Evolutionary conservation across 345 rosid species (phyloP), one percentile per base, ranked within the genome.

Genomic region (Populus nigra): DNA sequence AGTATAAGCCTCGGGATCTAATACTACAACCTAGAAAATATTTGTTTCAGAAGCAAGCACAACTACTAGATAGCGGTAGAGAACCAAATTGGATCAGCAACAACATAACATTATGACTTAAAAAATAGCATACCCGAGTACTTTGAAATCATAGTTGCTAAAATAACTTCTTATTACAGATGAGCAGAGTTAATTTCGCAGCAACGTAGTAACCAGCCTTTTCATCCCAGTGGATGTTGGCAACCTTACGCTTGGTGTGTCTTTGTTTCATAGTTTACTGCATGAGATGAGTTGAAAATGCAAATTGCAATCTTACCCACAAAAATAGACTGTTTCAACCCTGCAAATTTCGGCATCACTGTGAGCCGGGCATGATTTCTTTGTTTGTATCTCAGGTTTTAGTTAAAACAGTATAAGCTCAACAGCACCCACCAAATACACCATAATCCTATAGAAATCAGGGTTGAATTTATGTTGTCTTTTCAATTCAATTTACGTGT

Each of bases 1-100:
- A 36, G 97, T 87, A 88, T 94, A 96, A 31, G 97, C 95, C 84
- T 96, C 98, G 8, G 91, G 85, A 86, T 96, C 99, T 63, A 88
- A 89, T 82, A 91, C 97, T 29, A 86, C 47, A 75, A 96, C 94
- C 99, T 96, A 53, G 45, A 73, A 43, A 70, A 29, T 38, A 15
- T 50, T 8, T 31, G 59, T 36, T 27, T 33, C 63, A 33, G 57
- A 39, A 74, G 66, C 29, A 33, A 65, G 61, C 29, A 25, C 12
- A 22, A 12, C 8, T 1, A 71, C 36, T n/a, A 12, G 7, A 50
- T 43, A 29, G 61, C 33, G 65, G 12, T 69, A 53, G 68, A 23
- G 3, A n/a, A 7, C 15, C 61, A 50, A 17, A 17, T 5, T 29
- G 29, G 5, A 69, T 50, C 57, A 12, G 72, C 22, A 55, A 33